Evolutionary conservation across 2,329 filamentous ascomycete genomes (phyloP).

Genomic region (Leptodontidium sp.): DNA sequence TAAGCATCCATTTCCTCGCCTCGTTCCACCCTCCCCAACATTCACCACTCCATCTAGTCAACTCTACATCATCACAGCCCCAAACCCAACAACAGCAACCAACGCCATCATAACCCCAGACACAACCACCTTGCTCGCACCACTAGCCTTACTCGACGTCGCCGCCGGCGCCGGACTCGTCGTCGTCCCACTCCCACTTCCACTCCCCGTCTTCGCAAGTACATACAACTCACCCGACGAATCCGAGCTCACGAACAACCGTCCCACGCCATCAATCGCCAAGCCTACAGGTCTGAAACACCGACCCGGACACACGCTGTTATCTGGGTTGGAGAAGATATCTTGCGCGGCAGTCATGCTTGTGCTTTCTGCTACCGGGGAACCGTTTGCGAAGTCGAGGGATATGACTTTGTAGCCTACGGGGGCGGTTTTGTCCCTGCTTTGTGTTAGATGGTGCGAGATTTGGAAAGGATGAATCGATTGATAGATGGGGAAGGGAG

Average conservation of each 20-base stretch:
- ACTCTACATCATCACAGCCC: neutral
- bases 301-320: conserved; percentile 58
- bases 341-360: conserved; percentile 59
- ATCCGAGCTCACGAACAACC: conserved; percentile 36
- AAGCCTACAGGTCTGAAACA: conserved; percentile 73
- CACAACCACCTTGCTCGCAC: neutral
- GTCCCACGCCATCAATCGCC: conserved; percentile 51
- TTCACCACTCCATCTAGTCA: neutral
- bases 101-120: neutral
- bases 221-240: conserved; percentile 72
- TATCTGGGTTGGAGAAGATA: conserved; percentile 64
- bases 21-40: neutral
- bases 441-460: conserved; percentile 53
- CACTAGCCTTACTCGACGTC: conserved; percentile 16
- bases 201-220: conserved; percentile 45
- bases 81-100: neutral
- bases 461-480: conserved; percentile 47
- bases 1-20: neutral
- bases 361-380: conserved; percentile 50
- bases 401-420: conserved; percentile 57
- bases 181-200: conserved; percentile 22
- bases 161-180: conserved; percentile 12
- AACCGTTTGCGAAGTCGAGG: conserved; percentile 53
- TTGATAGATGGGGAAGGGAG: neutral
- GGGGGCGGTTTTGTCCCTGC: conserved; percentile 60